These are phyloP conservation scores for Ustilago hordei DNA, from an alignment of 1,284 basidiomycete genomes.

Conservation along the genomic window DNA sequence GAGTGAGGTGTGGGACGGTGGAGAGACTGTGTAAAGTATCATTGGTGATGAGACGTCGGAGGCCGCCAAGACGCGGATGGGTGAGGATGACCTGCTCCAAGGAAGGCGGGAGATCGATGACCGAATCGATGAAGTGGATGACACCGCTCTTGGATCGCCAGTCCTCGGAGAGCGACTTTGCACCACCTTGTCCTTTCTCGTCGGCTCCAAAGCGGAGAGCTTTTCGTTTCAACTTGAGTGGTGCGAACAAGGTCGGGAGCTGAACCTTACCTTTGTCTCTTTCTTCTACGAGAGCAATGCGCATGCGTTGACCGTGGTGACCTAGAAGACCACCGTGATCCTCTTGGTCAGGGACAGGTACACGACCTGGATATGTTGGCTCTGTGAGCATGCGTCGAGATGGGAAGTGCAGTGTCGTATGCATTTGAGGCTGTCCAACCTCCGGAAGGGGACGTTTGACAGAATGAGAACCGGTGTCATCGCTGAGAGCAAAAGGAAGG, in stretches of 20 bases:
- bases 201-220: slow-evolving; percentile 76
- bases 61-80: slow-evolving; percentile 57
- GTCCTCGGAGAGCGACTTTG: slow-evolving; percentile 69
- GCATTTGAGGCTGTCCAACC: slow-evolving; percentile 66
- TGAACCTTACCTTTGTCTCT: slow-evolving; percentile 2
- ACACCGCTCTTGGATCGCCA: slow-evolving; percentile 76
- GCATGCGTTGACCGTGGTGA: slow-evolving; percentile 82
- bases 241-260: neutral
- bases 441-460: slow-evolving; percentile 77
- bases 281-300: slow-evolving; percentile 71
- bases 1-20: slow-evolving; percentile 77
- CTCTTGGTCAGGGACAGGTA: slow-evolving; percentile 62
- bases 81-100: slow-evolving; percentile 71
- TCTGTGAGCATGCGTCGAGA: slow-evolving; percentile 87
- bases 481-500: slow-evolving; percentile 69
- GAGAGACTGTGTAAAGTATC: slow-evolving; percentile 52
- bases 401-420: slow-evolving; percentile 71
- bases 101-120: slow-evolving; percentile 81
- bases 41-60: slow-evolving; percentile 68
- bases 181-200: slow-evolving; percentile 78
- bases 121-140: slow-evolving; percentile 80
- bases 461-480: slow-evolving; percentile 72
- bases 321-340: slow-evolving; percentile 78
- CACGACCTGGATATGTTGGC: slow-evolving; percentile 66
- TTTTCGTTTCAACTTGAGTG: slow-evolving; percentile 9